Conservation (phyloP, 805 yeast species). For the Suhomyces emberorum region DNA sequence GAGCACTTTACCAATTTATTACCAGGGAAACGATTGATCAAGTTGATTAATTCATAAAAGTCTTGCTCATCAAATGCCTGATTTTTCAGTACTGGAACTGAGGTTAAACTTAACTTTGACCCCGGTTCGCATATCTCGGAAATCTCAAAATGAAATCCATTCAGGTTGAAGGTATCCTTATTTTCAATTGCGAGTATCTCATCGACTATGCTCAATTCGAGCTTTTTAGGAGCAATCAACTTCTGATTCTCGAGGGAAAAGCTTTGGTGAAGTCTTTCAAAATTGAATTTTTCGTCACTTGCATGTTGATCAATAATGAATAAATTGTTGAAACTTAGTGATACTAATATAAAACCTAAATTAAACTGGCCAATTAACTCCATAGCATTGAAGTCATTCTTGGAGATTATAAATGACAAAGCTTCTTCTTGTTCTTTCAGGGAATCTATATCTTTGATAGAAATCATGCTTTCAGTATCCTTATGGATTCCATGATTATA, state of each 20-base stretch:
- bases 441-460: conserved; percentile 43
- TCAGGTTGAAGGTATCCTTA: conserved; percentile 52
- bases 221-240: conserved; percentile 53
- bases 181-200: conserved; percentile 69
- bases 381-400: conserved; percentile 74
- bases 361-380: conserved; percentile 89
- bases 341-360: conserved; percentile 85
- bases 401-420: conserved; percentile 60
- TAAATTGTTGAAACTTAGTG: conserved; percentile 51
- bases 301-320: conserved; percentile 98
- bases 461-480: conserved; percentile 2
- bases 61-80: conserved; percentile 65
- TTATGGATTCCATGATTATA: too few species aligned
- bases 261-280: conserved; percentile 61
- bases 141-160: conserved; percentile 66
- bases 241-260: conserved; percentile 61
- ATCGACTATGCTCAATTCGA: conserved; percentile 75
- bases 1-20: conserved; percentile 52
- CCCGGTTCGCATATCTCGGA: conserved; percentile 57
- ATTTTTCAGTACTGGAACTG: conserved; percentile 73
- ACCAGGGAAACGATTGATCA: conserved; percentile 49
- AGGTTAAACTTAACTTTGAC: conserved; percentile 46
- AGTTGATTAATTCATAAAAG: conserved; percentile 71
- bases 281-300: conserved; percentile 91
- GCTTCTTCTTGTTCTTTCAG: conserved; percentile 53